Evolutionary conservation across 1,139 yeast genomes (phyloP).

Genomic region (Blastobotrys aristatus): DNA sequence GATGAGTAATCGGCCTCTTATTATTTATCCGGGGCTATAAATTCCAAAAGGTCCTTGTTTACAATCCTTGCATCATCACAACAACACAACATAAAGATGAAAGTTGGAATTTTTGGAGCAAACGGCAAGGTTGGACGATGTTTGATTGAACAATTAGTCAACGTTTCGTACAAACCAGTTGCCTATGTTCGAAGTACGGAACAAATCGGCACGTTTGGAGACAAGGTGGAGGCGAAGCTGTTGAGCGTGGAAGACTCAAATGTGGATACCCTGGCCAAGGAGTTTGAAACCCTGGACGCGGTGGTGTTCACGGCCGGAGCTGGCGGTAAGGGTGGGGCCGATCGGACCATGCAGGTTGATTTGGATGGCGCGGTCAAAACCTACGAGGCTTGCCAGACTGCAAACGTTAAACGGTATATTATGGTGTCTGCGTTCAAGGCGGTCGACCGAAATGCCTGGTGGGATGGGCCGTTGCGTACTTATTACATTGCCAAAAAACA

Average conservation of each 20-base stretch:
- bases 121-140: conserved; percentile 55
- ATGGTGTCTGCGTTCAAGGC: conserved; percentile 56
- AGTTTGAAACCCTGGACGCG: conserved; percentile 44
- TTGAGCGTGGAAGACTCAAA: conserved; percentile 38
- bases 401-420: conserved; percentile 45
- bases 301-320: conserved; percentile 64
- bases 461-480: conserved; percentile 35
- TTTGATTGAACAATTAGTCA: conserved; percentile 35
- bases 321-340: conserved; percentile 47
- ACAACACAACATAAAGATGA: neutral
- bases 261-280: conserved; percentile 37
- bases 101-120: conserved; percentile 52
- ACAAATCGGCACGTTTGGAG: conserved; percentile 40
- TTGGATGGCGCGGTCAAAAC: conserved; percentile 58
- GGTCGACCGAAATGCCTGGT: conserved; percentile 42
- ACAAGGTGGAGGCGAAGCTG: conserved; percentile 39
- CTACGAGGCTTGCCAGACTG: conserved; percentile 49
- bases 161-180: conserved; percentile 34
- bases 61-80: neutral
- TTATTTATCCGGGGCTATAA: too few species aligned
- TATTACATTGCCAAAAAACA: conserved; percentile 53
- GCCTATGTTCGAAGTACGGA: conserved; percentile 49
- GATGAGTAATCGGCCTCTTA: conserved; percentile 8
- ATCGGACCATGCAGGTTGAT: conserved; percentile 49
- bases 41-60: too few species aligned